Percentiles rank a stretch among this genome's conserved stretches.
These are phyloP conservation scores for Colletotrichum horii DNA, from an alignment of 2,329 filamentous ascomycete genomes.

Conservation along the genomic window DNA sequence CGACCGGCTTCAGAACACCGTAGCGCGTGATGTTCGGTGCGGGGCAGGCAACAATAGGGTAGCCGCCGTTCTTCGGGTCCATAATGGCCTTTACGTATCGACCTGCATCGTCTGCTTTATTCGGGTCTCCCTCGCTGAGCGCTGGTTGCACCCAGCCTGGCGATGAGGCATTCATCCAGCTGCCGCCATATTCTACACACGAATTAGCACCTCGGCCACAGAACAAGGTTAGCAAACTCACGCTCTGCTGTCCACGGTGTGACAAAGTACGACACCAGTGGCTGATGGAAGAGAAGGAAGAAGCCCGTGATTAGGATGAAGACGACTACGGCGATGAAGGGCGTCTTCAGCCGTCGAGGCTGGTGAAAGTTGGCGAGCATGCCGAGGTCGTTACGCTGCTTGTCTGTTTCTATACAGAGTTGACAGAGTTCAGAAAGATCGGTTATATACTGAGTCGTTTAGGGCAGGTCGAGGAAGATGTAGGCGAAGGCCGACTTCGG, in stretches of 20 bases:
- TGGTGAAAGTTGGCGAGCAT: slow-evolving; percentile 16
- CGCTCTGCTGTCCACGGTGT: slow-evolving; percentile 13
- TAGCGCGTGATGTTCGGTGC: slow-evolving; percentile 17
- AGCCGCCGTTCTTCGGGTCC: slow-evolving; percentile 14
- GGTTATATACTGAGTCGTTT: background rate
- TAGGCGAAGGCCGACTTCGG: background rate
- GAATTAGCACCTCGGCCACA: background rate
- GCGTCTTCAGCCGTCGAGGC: slow-evolving; percentile 9
- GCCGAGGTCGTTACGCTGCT: background rate
- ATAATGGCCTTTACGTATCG: slow-evolving; percentile 47
- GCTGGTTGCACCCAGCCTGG: slow-evolving; percentile 8
- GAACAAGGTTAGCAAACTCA: background rate
- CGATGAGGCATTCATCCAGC: slow-evolving; percentile 16
- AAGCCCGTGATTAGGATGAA: slow-evolving; percentile 66
- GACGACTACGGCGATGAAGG: slow-evolving; percentile 42
- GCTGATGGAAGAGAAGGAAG: slow-evolving; percentile 71
- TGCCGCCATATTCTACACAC: slow-evolving; percentile 12
- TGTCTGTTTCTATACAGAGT: background rate
- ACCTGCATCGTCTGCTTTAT: slow-evolving; percentile 3
- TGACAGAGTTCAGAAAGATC: too few relatives aligned
- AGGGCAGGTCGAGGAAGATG: background rate
- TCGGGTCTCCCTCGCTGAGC: background rate
- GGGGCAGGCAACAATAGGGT: slow-evolving; percentile 35
- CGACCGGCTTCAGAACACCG: background rate
- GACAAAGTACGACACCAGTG: slow-evolving; percentile 14